Evolutionary conservation across 306 rosid species (phyloP).

Genomic region (Corylus heterophylla): DNA sequence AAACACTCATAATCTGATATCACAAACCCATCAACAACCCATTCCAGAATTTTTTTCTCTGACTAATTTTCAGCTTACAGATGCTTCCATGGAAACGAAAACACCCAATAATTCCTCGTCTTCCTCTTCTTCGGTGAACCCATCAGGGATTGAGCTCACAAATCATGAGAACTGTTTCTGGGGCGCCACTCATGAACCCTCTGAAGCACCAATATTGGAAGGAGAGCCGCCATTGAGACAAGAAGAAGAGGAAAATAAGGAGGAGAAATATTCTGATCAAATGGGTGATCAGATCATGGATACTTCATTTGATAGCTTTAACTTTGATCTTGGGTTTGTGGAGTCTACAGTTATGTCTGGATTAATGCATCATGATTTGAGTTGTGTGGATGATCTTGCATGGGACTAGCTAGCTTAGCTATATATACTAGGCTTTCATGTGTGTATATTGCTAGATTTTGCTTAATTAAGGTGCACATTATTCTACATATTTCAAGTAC

Average conservation of each 20-base stretch:
- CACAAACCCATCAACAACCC: conserved; percentile 24
- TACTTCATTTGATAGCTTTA: conserved; percentile 37
- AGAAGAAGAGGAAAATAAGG: conserved; percentile 26
- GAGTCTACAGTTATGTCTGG: conserved; percentile 58
- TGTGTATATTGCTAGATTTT: conserved; percentile 14
- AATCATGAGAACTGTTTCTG: conserved; percentile 32
- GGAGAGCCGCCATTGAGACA: conserved; percentile 20
- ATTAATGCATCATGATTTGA: conserved; percentile 43
- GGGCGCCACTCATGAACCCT: conserved; percentile 35
- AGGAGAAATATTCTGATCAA: conserved; percentile 24
- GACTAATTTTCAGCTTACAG: conserved; percentile 11
- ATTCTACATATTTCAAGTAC: neutral
- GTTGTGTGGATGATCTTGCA: conserved; percentile 54
- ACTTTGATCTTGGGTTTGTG: conserved; percentile 60
- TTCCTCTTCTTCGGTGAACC: conserved; percentile 27
- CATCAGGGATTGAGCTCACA: conserved; percentile 18
- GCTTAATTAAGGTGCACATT: neutral
- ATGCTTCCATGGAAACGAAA: conserved; percentile 1
- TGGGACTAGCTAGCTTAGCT: conserved; percentile 52
- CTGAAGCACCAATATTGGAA: conserved; percentile 17
- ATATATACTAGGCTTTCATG: neutral
- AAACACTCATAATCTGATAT: conserved; percentile 43
- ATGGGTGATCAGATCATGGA: conserved; percentile 19
- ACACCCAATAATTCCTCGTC: conserved; percentile 32
- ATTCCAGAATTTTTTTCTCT: conserved; percentile 13